Percentiles rank a stretch among this genome's conserved stretches.
phyloP scores from a whole-genome alignment of 345 rosid species.

The Eucalyptus cloeziana region DNA sequence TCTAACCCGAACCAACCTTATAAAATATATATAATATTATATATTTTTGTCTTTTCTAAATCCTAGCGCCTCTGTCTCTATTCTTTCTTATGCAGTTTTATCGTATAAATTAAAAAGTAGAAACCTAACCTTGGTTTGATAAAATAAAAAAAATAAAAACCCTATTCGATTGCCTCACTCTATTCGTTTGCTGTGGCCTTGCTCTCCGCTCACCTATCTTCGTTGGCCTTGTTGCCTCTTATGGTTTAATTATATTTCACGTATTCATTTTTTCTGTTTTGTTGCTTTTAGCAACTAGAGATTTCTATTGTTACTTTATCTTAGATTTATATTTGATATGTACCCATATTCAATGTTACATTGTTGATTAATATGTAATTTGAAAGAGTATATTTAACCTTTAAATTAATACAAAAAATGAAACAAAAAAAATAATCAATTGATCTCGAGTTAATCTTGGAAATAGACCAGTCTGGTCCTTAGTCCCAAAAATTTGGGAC shows the following conservation, averaged over 20 bases:
- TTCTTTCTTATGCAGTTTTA: background rate
- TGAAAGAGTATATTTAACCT: too few species aligned
- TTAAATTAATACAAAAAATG: fast-evolving
- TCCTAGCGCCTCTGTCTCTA: fast-evolving
- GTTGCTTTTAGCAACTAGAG: background rate
- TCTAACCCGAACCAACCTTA: background rate
- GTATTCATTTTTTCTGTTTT: too few species aligned
- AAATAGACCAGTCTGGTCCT: fast-evolving
- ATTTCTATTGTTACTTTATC: too few species aligned
- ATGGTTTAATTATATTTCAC: background rate
- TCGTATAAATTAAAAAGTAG: too few species aligned
- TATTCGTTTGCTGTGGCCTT: fast-evolving
- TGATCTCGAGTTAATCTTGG: background rate
- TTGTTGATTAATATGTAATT: background rate
- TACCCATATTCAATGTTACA: background rate
- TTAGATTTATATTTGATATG: too few species aligned
- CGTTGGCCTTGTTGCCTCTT: fast-evolving
- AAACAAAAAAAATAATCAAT: too few species aligned
- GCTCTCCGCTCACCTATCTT: too few species aligned
- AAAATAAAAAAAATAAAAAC: too few species aligned
- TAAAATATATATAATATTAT: too few species aligned
- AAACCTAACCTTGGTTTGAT: background rate
- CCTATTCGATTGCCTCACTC: too few species aligned
- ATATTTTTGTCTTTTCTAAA: too few species aligned
- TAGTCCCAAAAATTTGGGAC: background rate